Percentiles rank a stretch among this genome's conserved stretches.
Conservation (phyloP, 73 alveolate genomes). For the Paramecium octaurelia region DNA sequence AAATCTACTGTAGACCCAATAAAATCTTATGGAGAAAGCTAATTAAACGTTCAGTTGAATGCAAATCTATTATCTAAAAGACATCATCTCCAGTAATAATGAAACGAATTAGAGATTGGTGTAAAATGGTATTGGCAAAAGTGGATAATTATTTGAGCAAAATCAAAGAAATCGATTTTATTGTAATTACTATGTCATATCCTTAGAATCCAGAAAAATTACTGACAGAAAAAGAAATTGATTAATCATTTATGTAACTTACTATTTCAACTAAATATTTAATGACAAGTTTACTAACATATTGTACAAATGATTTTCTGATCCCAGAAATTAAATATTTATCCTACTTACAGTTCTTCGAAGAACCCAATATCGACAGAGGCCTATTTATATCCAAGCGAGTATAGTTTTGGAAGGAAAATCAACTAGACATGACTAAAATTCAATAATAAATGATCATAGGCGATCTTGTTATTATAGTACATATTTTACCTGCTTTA, state of each 20-base stretch:
- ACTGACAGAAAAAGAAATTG: background rate
- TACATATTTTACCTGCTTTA: constrained; percentile 26
- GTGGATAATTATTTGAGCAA: constrained; percentile 1
- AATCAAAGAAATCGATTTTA: constrained; percentile 32
- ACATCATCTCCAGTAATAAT: background rate
- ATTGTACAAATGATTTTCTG: constrained; percentile 5
- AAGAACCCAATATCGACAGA: constrained; percentile 6
- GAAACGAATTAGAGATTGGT: constrained; percentile 13
- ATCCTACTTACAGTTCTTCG: background rate
- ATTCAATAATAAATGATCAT: background rate
- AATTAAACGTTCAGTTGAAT: background rate
- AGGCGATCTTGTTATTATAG: background rate
- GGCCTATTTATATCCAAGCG: constrained; percentile 22
- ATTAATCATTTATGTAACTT: background rate
- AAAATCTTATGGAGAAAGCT: constrained; percentile 22
- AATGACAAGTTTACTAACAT: constrained; percentile 12
- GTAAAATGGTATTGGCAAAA: constrained; percentile 21
- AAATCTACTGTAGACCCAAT: background rate
- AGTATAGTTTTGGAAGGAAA: constrained; percentile 34
- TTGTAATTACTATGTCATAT: background rate
- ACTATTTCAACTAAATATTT: background rate
- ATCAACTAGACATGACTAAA: constrained; percentile 29
- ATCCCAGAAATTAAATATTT: constrained; percentile 25
- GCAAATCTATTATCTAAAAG: background rate
- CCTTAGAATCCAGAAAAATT: background rate